Evolutionary conservation across 768 basidiomycete genomes (phyloP).

Genomic region (Hericium erinaceus): DNA sequence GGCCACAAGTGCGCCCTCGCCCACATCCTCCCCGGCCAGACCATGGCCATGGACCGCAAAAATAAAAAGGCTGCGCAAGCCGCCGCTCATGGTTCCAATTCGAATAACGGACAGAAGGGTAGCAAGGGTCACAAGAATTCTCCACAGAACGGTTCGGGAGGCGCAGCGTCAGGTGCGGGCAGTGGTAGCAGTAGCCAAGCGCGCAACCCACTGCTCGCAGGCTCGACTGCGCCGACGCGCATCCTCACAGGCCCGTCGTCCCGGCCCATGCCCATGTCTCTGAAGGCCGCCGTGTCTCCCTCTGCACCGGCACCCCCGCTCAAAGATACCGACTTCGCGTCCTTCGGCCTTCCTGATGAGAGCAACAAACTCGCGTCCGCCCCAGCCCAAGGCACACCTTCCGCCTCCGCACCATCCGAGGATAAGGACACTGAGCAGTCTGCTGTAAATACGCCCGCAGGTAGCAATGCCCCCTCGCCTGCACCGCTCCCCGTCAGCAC

Average conservation of each 20-base stretch:
- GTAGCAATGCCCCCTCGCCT: constrained; percentile 21
- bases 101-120: constrained; percentile 22
- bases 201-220: constrained; percentile 34
- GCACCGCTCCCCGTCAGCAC: constrained; percentile 45
- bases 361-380: constrained; percentile 35
- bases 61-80: constrained; percentile 89
- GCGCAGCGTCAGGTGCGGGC: constrained; percentile 5
- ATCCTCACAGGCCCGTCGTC: constrained; percentile 35
- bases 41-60: constrained; percentile 92
- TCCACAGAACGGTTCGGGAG: constrained; percentile 17
- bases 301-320: constrained; percentile 74
- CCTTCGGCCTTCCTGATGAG: constrained; percentile 60
- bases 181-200: constrained; percentile 11
- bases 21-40: constrained; percentile 89
- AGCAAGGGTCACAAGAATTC: constrained; percentile 29
- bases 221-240: constrained; percentile 64
- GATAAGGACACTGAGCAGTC: constrained; percentile 3
- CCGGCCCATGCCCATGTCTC: constrained; percentile 53
- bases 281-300: constrained; percentile 66
- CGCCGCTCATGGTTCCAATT: constrained; percentile 32
- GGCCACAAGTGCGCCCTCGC: constrained; percentile 85
- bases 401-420: constrained; percentile 6
- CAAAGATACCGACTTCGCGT: constrained; percentile 66
- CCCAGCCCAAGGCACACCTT: constrained; percentile 28
- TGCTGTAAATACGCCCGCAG: constrained; percentile 3